Percentiles rank a stretch among this genome's conserved stretches.
These are phyloP conservation scores for Mycena indigotica DNA, from an alignment of 768 basidiomycete species.

Conservation along the genomic window DNA sequence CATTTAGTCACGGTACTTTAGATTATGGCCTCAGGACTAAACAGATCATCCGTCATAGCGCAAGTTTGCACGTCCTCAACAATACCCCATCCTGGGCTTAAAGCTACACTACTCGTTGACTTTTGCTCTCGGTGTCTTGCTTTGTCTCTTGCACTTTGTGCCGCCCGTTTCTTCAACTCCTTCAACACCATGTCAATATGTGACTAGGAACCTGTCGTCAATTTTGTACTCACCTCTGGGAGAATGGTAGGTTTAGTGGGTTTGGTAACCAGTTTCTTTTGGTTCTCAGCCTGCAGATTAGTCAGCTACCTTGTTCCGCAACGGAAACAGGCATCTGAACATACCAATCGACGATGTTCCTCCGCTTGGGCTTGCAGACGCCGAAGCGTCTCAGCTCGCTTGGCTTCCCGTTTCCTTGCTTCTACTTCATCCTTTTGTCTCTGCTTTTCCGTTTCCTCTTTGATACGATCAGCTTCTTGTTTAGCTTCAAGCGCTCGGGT, in stretches of 20 bases:
- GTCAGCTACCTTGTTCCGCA: background rate
- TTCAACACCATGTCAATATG: slow-evolving; percentile 18
- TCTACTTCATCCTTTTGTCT: slow-evolving; percentile 17
- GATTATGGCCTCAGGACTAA: no score
- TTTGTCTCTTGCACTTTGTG: slow-evolving; percentile 42
- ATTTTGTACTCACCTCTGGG: background rate
- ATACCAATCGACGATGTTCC: slow-evolving; percentile 25
- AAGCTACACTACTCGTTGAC: slow-evolving; percentile 9
- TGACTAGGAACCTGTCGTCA: no score
- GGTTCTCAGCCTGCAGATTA: slow-evolving; percentile 12
- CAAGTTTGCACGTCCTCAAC: slow-evolving; percentile 21
- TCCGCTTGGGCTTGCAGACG: slow-evolving; percentile 30
- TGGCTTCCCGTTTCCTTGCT: slow-evolving; percentile 17
- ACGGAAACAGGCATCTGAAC: background rate
- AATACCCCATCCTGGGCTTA: background rate
- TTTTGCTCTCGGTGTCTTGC: slow-evolving; percentile 40
- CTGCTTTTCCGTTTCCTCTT: slow-evolving; percentile 6
- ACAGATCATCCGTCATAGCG: slow-evolving; percentile 18
- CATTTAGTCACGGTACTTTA: no score
- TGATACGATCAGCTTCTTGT: slow-evolving; percentile 2
- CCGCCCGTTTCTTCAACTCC: slow-evolving; percentile 32
- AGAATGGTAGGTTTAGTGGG: background rate
- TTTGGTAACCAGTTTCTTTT: background rate
- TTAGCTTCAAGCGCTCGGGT: background rate
- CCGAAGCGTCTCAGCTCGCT: slow-evolving; percentile 26